phyloP scores from a whole-genome alignment of 345 rosid species.

The Orychophragmus violaceus region DNA sequence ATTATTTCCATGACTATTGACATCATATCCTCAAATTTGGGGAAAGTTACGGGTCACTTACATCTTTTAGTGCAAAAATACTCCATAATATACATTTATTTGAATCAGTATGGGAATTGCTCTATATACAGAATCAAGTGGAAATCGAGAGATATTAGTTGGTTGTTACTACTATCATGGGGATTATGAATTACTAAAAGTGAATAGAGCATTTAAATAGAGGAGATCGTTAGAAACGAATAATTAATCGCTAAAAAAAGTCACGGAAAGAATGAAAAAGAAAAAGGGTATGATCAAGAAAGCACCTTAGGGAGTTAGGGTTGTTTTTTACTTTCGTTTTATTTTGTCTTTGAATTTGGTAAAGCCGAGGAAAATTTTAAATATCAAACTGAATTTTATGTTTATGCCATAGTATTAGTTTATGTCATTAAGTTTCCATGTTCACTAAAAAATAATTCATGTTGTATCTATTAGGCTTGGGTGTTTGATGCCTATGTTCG shows the following conservation, averaged over 20 bases:
- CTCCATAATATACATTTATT: background rate
- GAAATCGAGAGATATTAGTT: background rate
- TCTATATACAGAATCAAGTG: background rate
- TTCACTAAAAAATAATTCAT: background rate
- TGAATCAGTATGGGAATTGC: background rate
- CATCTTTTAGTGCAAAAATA: background rate
- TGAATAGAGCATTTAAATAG: background rate
- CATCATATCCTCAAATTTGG: constrained; percentile 26
- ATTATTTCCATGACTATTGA: constrained; percentile 26
- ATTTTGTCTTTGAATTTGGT: constrained; percentile 17
- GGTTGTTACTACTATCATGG: too few species aligned
- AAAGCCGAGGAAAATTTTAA: constrained; percentile 2
- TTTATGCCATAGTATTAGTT: background rate
- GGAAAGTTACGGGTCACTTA: constrained; percentile 10
- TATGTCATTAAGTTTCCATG: background rate
- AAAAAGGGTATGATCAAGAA: constrained; percentile 37
- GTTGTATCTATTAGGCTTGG: too few species aligned
- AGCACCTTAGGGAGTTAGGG: constrained; percentile 34
- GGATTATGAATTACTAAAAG: background rate
- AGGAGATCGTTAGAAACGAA: background rate
- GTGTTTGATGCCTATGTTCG: too few species aligned
- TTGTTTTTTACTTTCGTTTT: constrained; percentile 25
- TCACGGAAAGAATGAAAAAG: constrained; percentile 22
- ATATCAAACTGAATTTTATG: background rate
- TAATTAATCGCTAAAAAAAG: background rate